Conservation (phyloP, 768 basidiomycete species). For the Boletellus emodensis region DNA sequence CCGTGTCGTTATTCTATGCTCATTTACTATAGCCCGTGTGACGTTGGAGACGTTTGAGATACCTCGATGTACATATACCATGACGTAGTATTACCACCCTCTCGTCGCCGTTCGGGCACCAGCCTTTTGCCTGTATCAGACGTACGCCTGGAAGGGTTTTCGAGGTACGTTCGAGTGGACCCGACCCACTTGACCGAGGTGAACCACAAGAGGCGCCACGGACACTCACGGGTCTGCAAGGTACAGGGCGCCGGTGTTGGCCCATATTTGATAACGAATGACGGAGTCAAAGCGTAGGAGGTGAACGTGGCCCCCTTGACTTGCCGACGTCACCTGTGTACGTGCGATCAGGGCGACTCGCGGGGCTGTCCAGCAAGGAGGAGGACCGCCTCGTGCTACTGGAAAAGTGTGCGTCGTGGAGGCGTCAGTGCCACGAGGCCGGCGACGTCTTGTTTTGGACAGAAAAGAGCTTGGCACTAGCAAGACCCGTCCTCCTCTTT, state of each 20-base stretch:
- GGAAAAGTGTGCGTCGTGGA: conserved; percentile 11
- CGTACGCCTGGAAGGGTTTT: not conserved
- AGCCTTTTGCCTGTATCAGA: conserved; percentile 13
- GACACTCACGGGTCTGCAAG: conserved; percentile 34
- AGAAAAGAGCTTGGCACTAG: too few species aligned
- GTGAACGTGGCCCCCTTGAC: too few species aligned
- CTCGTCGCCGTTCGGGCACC: not conserved
- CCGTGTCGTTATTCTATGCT: conserved; percentile 14
- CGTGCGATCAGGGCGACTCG: too few species aligned
- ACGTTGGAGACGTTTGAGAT: conserved; percentile 7
- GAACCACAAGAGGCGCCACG: too few species aligned
- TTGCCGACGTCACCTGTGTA: conserved; percentile 29
- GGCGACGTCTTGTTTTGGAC: conserved; percentile 19
- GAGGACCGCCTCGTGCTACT: conserved; percentile 34
- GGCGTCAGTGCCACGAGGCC: too few species aligned
- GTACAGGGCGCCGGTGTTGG: conserved; percentile 55
- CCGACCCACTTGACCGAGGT: too few species aligned
- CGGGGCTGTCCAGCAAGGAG: too few species aligned
- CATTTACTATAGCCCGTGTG: conserved; percentile 16
- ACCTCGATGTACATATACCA: not conserved
- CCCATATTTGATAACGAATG: conserved; percentile 61
- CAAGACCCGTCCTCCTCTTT: not conserved
- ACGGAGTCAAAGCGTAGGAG: conserved; percentile 57
- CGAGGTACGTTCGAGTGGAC: not conserved
- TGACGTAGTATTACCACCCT: not conserved